phyloP scores from a whole-genome alignment of 2,329 filamentous ascomycete species.

The Phaeosphaeria sp. region DNA sequence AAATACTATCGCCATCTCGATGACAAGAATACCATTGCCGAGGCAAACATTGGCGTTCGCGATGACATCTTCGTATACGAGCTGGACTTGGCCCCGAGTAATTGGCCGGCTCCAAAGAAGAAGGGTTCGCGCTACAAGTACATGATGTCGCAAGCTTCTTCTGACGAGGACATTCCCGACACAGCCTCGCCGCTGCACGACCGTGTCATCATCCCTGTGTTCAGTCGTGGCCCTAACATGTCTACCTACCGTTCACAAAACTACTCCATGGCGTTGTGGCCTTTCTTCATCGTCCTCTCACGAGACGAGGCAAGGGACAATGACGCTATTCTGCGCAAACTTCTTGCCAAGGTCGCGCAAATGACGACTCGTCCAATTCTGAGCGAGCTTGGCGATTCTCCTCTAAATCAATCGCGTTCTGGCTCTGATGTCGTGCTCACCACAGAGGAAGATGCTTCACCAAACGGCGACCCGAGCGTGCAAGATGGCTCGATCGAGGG shows the following conservation, averaged over 20 bases:
- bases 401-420: constrained; percentile 58
- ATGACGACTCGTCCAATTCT: constrained; percentile 76
- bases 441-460: constrained; percentile 67
- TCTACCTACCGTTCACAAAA: constrained; percentile 39
- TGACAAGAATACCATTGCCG: constrained; percentile 68
- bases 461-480: constrained; percentile 72
- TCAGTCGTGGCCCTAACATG: constrained; percentile 62
- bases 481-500: constrained; percentile 81
- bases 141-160: constrained; percentile 52
- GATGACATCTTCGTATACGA: constrained; percentile 78
- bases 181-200: constrained; percentile 70
- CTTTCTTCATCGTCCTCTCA: constrained; percentile 77
- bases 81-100: constrained; percentile 78
- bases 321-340: constrained; percentile 78
- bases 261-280: constrained; percentile 50
- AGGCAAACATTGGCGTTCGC: constrained; percentile 67
- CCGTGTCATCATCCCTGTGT: constrained; percentile 72
- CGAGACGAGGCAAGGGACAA: constrained; percentile 73
- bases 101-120: constrained; percentile 68
- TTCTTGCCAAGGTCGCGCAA: constrained; percentile 76
- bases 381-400: constrained; percentile 56
- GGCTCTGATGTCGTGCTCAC: constrained; percentile 75
- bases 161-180: constrained; percentile 56
- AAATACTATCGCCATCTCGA: constrained; percentile 89
- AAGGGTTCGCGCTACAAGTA: constrained; percentile 53